Percentiles rank a stretch among this genome's conserved stretches.
These are phyloP conservation scores for Xylariaceae sp. DNA, from an alignment of 2,329 filamentous ascomycete genomes.

Conservation along the genomic window DNA sequence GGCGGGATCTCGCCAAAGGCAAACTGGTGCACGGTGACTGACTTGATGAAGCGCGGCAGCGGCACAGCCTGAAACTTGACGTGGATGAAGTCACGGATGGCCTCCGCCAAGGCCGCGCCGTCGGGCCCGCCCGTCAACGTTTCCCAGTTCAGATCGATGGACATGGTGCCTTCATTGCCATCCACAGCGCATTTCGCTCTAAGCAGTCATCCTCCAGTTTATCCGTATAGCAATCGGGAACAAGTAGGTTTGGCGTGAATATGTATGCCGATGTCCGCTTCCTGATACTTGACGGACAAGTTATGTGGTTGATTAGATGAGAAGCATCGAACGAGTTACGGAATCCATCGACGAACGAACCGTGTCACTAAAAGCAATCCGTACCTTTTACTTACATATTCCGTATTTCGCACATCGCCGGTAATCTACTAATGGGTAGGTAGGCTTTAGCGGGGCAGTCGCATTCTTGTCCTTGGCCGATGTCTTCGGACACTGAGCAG, in stretches of 20 bases:
- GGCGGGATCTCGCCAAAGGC: conserved; percentile 82
- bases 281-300: neutral
- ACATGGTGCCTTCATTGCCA: conserved; percentile 54
- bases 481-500: too few species aligned
- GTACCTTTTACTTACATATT: too few species aligned
- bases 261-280: too few species aligned
- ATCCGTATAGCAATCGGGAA: neutral
- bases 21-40: conserved; percentile 90
- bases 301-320: too few species aligned
- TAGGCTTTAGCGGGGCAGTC: too few species aligned
- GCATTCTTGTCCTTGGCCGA: too few species aligned
- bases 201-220: neutral
- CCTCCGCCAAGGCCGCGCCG: conserved; percentile 75
- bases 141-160: conserved; percentile 96
- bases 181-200: neutral
- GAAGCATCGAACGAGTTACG: too few species aligned
- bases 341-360: too few species aligned
- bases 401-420: too few species aligned
- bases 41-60: conserved; percentile 92
- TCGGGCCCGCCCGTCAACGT: conserved; percentile 84
- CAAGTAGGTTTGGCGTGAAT: too few species aligned
- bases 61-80: conserved; percentile 90
- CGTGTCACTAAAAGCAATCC: too few species aligned
- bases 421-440: too few species aligned
- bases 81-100: conserved; percentile 89